Evolutionary conservation across 805 yeast genomes (phyloP), one percentile per base, ranked within the genome.

Genomic region (fission yeast (Schizosaccharomyces pombe)): DNA sequence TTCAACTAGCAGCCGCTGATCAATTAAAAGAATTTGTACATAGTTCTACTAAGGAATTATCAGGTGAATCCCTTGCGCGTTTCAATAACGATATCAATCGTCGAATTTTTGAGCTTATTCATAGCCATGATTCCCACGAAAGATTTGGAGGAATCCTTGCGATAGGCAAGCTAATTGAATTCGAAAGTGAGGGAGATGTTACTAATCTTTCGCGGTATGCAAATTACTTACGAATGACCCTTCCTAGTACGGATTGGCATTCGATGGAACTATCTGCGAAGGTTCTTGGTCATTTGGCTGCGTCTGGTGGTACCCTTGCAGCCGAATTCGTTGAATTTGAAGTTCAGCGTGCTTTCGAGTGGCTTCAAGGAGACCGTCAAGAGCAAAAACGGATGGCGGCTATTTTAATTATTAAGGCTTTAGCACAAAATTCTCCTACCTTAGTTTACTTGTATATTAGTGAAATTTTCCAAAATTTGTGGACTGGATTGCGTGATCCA

Each of bases 301-400:
- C 79, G 5, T 87, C 94, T 0, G 94, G 94, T 29, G 89, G 94
- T 0, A 78, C 91, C 1, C 67, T 86, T 54, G 84, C 94, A 0
- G 87, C 91, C 0, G 95, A 86, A 53, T 82, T 89, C 64, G 95
- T 89, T 30, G 96, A 89, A 57, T 82, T 77, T 60, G 95, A 89
- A 65, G 91, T 91, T 6, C 84, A 82, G 62, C 74, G 84, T 53
- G 84, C 95, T 40, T 72, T 89, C 53, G 98, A 89, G 65, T 82
- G 95, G 89, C 73, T 89, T 28, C 82, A 84, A 34, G 74, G 81
- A 16, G 94, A 86, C 58, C 80, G 85, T 59, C 85, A 82, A 8
- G 53, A 32, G 39, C 53, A 22, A 6, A 49, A 49, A 29, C 53
- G 53, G 5, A 49, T 49, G 53, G 53, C 53, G 1, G 31, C 53